Base-by-base conservation (phyloP, 2,329 filamentous ascomycete genomes). In the Alternaria sp. region DNA sequence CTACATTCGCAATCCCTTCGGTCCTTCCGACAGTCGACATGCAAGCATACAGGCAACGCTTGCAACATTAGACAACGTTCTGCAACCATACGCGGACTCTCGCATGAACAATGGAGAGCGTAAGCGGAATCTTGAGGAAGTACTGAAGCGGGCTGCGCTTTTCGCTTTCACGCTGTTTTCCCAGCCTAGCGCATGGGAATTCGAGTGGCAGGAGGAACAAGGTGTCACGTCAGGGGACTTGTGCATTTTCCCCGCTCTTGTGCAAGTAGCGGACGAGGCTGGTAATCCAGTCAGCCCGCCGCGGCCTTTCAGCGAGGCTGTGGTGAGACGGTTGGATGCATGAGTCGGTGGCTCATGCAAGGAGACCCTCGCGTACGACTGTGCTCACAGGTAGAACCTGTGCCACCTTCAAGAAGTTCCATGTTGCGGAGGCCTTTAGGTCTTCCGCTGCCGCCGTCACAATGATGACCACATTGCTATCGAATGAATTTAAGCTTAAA, bases 131-230 rank as follows among this genome's bases (percentile, higher is more conserved):
- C 58, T 81, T 9, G 73, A 78, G 17, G 76, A 78, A 57, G 71
- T 81, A 1, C 56, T 79, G n/a, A 78, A 77, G 51, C 72, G 76
- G 5, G 72, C 73, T 3, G 77, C 77, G 1, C 63, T 66, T 3
- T 78, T 79, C 50, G 77, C 75, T n/a, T 79, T 76, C 50, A 71
- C 74, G 1, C 61, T 80, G 4, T 80, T 81, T 59, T 76, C 75
- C 8, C 78, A 81, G 60, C 77, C 74, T 1, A 75, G 70, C 26
- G 60, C 65, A 8, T 81, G 72, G 72, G 61, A 68, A 6, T 78
- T 80, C 23, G 77, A 79, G 28, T 80, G 78, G 77, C 67, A 74
- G 30, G 67, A 69, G 40, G 65, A 70, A 4, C 57, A 70, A 11
- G 59, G 54, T 19, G 67, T 68, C 10, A 67, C 70, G 45, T 67